phyloP scores from a whole-genome alignment of 2,329 filamentous ascomycete genomes.

The Monosporascus sp. region DNA sequence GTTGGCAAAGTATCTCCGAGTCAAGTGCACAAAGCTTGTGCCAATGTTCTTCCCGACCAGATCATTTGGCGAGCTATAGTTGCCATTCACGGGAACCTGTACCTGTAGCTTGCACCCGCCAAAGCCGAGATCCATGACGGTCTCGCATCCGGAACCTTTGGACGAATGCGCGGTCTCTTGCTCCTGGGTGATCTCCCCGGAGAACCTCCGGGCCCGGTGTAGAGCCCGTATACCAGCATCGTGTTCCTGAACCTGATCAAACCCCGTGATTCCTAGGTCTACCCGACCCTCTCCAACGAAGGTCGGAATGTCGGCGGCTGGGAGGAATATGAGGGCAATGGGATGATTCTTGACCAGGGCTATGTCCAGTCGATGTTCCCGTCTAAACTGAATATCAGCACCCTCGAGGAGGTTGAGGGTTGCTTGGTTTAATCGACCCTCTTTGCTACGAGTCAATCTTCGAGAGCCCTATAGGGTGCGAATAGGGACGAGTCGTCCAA shows the following conservation, averaged over 20 bases:
- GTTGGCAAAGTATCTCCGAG: constrained; percentile 75
- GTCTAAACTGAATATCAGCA: constrained; percentile 92
- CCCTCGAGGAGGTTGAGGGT: constrained; percentile 87
- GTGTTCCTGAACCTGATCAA: constrained; percentile 89
- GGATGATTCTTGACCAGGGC: constrained; percentile 95
- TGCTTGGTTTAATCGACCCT: constrained; percentile 87
- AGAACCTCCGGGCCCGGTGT: constrained; percentile 43
- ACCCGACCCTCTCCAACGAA: constrained; percentile 94
- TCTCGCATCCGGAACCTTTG: constrained; percentile 63
- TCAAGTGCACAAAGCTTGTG: constrained; percentile 86
- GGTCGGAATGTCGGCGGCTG: constrained; percentile 93
- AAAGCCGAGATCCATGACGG: constrained; percentile 86
- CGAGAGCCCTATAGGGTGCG: not conserved
- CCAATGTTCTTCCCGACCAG: constrained; percentile 90
- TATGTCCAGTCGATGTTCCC: constrained; percentile 93
- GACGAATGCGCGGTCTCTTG: constrained; percentile 39
- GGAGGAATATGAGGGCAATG: constrained; percentile 93
- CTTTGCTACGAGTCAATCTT: constrained; percentile 40
- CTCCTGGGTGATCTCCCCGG: constrained; percentile 37
- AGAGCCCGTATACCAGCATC: constrained; percentile 56
- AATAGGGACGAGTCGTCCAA: constrained; percentile 18
- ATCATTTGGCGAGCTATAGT: constrained; percentile 63
- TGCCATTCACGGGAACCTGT: constrained; percentile 87
- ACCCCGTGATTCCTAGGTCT: constrained; percentile 90
- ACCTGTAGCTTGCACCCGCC: constrained; percentile 90